Conservation (phyloP, 2,329 filamentous ascomycete genomes). For the Geosmithia flava region DNA sequence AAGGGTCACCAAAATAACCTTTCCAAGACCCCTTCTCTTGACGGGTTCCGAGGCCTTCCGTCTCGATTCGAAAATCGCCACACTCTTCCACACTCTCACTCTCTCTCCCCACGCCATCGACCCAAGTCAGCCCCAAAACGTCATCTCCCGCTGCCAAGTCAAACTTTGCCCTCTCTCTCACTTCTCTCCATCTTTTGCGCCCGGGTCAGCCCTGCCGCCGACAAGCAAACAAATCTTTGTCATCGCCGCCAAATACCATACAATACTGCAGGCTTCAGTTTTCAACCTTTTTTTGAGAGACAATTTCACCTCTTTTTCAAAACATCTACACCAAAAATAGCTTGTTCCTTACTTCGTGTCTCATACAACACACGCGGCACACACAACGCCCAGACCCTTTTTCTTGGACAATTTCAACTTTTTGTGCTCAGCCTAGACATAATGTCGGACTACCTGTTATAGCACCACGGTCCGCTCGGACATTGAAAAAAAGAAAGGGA, state of each 20-base stretch:
- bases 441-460: slow-evolving; percentile 15
- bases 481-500: not conserved
- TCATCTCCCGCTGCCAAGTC: not conserved
- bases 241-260: too few relatives aligned
- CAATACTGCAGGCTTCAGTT: too few relatives aligned
- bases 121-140: not conserved
- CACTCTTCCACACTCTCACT: not conserved
- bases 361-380: too few relatives aligned
- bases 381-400: too few relatives aligned
- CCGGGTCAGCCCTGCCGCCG: not conserved
- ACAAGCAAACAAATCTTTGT: too few relatives aligned
- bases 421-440: slow-evolving; percentile 3
- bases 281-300: too few relatives aligned
- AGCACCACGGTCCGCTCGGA: slow-evolving; percentile 9
- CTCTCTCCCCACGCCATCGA: not conserved
- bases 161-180: not conserved
- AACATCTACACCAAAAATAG: too few relatives aligned
- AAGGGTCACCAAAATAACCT: not conserved
- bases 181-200: slow-evolving; percentile 1
- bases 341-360: too few relatives aligned
- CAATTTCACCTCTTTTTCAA: too few relatives aligned
- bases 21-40: not conserved
- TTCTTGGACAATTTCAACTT: not conserved
- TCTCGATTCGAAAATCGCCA: not conserved
- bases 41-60: not conserved